Evolutionary conservation across 257 asterid genomes (phyloP).

Genomic region (Galeopsis tetrahit): DNA sequence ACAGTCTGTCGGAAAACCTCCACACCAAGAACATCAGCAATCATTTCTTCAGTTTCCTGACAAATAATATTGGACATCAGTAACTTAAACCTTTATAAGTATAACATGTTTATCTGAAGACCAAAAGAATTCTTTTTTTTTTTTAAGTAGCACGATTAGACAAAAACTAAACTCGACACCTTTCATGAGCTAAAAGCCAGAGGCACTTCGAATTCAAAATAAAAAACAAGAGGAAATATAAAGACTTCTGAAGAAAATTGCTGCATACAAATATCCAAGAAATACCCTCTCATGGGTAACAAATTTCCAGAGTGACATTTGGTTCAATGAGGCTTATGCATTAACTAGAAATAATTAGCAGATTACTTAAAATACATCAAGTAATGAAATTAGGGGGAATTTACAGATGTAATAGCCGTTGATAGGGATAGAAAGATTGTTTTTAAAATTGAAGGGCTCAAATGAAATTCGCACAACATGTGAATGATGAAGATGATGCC

Average conservation of each 20-base stretch:
- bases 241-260: background rate
- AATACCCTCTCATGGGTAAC: too few relatives aligned
- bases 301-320: too few relatives aligned
- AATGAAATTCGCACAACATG: too few relatives aligned
- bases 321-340: too few relatives aligned
- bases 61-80: conserved; percentile 3
- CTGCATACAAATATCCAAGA: too few relatives aligned
- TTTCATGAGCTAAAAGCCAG: background rate
- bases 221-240: background rate
- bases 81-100: background rate
- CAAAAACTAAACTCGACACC: background rate
- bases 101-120: background rate
- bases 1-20: conserved; percentile 90
- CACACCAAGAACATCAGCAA: conserved; percentile 91
- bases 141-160: background rate
- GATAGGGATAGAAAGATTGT: too few relatives aligned
- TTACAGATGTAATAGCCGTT: too few relatives aligned
- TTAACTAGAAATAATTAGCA: too few relatives aligned
- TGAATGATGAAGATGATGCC: too few relatives aligned
- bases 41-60: conserved; percentile 94
- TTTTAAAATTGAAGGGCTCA: too few relatives aligned
- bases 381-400: too few relatives aligned
- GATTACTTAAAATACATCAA: too few relatives aligned
- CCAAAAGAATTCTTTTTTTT: background rate
- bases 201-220: background rate